Evolutionary conservation across 1,284 basidiomycete species (phyloP), one percentile per base, ranked within the genome.

Genomic region (Trametes versicolor): DNA sequence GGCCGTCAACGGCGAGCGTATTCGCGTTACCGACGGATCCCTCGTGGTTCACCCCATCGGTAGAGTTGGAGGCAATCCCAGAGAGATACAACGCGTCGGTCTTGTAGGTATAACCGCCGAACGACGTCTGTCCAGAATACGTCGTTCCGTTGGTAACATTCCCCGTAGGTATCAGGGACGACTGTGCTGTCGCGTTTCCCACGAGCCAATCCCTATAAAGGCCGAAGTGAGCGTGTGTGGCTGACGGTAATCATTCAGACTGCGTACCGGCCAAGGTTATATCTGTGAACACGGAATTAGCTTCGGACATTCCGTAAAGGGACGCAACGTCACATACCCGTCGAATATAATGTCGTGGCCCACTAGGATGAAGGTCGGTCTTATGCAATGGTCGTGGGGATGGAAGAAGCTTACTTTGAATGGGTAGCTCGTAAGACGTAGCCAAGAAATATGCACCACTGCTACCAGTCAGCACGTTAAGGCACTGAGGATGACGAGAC

Each of bases 401-500:
- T 32, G 51, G 58, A 19, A 49, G 41, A 29, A 50, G 82, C 86
- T 58, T 66, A 85, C 86, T 63, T 4, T 82, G 77, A 39, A 92
- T 81, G 36, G 91, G 87, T 75, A 84, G 76, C 76, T 96, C 94
- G 70, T 92, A 91, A 0, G 92, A 94, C 8, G 83, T 80, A 1
- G 94, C 96, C 79, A 98, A 82, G 76, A 98, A 98, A 63, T 93
- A 84, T 8, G 96, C 95, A 32, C 90, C 86, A 64, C 90, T 91
- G 70, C 58, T 57, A 48, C 29, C 43, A 48, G 47, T 55, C 17
- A 62, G 23, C 52, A 64, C 32, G 29, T 43, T 32, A 34, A 27
- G 37, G 53, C n/a, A 49, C 51, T 13, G 21, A 56, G 41, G 37
- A 61, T 34, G 58, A 36, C 15, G n/a, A 56, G 47, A 17, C 57